A percentile compares a stretch with the other conserved stretches of the same genome.
Evolutionary conservation across 169 alveolate genomes (phyloP).

Genomic region (Plasmodium ovale): DNA sequence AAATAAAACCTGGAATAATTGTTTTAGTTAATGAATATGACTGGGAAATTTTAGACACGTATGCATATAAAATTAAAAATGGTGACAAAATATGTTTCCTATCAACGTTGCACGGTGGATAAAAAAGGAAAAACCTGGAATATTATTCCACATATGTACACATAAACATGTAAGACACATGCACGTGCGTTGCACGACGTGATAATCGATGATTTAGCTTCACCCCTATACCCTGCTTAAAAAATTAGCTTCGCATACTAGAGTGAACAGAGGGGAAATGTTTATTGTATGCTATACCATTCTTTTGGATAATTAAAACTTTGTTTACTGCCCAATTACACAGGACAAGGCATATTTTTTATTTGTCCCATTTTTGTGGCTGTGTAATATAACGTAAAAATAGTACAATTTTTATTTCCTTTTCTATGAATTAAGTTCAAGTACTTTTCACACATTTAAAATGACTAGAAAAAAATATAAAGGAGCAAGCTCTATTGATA

Average conservation of each 20-base stretch:
- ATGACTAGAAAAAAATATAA: too few relatives aligned
- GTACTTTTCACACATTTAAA: neutral
- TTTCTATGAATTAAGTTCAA: neutral
- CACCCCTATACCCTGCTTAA: too few relatives aligned
- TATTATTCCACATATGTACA: too few relatives aligned
- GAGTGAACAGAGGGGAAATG: neutral
- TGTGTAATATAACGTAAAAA: neutral
- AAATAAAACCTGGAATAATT: slow-evolving; percentile 92
- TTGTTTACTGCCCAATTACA: neutral
- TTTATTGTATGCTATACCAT: neutral
- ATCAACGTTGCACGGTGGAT: slow-evolving; percentile 98
- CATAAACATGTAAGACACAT: too few relatives aligned
- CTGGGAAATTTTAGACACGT: slow-evolving; percentile 95
- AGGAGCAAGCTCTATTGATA: neutral
- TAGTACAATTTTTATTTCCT: neutral
- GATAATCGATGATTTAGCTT: too few relatives aligned
- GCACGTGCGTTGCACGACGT: too few relatives aligned
- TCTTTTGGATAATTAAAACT: neutral
- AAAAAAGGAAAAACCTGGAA: neutral
- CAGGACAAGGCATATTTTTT: neutral
- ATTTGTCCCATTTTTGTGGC: neutral
- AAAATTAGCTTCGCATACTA: too few relatives aligned
- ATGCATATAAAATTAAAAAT: slow-evolving; percentile 84
- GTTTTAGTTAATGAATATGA: slow-evolving; percentile 95
- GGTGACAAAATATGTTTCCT: slow-evolving; percentile 91